Evolutionary conservation across 179 eudicot genomes (phyloP), one percentile per base, ranked within the genome.

Genomic region (Vitellaria paradoxa): DNA sequence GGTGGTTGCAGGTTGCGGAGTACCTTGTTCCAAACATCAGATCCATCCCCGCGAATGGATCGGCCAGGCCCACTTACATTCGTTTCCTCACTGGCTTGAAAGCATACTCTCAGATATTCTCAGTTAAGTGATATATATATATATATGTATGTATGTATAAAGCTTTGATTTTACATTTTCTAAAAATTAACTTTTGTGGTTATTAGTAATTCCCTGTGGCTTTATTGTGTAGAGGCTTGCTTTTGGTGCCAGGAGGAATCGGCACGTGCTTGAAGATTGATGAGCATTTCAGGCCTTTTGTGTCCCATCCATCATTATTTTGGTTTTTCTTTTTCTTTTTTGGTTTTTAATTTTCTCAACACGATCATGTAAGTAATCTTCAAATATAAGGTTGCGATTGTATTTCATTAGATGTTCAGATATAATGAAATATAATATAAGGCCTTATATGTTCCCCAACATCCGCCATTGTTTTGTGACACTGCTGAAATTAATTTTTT

Each of bases 21-120:
- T 93, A 88, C 87, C 90, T 95, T 68, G 95, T 95, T 66, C 97
- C 99, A 68, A 93, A 85, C 78, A 78, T 95, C 37, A 89, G 99
- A 84, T 82, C 88, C 2, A 82, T 95, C 47, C 92, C 88, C 20
- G 80, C 85, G 72, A 90, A 86, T 82, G 97, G 99, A 82, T 90
- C 97, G 73, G 83, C 92, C 76, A 95, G 81, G 78, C 91, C 99
- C 7, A 93, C 97, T 0, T 95, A 95, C 82, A 75, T 93, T 18
- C 95, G 97, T 53, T 95, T 91, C 82, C 91, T 95, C 40, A 95
- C 97, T 62, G 99, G 99, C 75, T 77, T 93, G 80, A 95, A 95
- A 87, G 99, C 99, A 72, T 95, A 95, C 83, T 91, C 99, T 49
- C 97, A 93, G 83, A 95, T 93, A 76, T 95, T 95, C 80, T 89